Evolutionary conservation across 177 flowering plant genomes (phyloP).

Genomic region (Vitis hybrid): DNA sequence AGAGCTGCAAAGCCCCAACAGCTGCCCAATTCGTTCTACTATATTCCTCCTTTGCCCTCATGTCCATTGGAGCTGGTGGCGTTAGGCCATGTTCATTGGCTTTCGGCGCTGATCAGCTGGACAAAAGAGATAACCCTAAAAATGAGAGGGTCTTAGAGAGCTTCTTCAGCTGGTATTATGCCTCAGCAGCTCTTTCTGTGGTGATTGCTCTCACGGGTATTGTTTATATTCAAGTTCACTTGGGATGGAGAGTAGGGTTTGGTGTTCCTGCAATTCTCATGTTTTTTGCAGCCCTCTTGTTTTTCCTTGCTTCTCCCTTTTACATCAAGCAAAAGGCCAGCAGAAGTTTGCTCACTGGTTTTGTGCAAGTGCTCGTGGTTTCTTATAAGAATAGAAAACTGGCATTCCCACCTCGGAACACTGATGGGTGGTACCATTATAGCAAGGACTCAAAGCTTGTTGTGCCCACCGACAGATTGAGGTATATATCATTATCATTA

Average conservation of each 20-base stretch:
- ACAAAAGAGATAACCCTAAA: constrained; percentile 40
- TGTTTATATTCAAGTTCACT: constrained; percentile 72
- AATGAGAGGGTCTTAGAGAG: constrained; percentile 55
- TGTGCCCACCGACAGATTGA: constrained; percentile 51
- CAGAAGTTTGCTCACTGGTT: constrained; percentile 54
- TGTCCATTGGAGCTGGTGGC: constrained; percentile 89
- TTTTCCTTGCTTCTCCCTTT: constrained; percentile 51
- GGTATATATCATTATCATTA: constrained; percentile 34
- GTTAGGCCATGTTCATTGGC: constrained; percentile 78
- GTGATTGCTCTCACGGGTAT: constrained; percentile 59
- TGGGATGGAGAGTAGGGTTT: constrained; percentile 81
- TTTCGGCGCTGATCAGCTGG: constrained; percentile 82
- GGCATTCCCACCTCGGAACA: constrained; percentile 23
- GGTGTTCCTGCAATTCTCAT: constrained; percentile 69
- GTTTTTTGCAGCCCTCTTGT: constrained; percentile 47
- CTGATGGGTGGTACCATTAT: constrained; percentile 36
- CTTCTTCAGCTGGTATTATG: constrained; percentile 83
- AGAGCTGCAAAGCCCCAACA: constrained; percentile 41
- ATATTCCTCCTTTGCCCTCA: constrained; percentile 44
- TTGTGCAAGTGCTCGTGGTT: constrained; percentile 58
- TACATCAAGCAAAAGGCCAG: constrained; percentile 47
- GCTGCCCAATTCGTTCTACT: constrained; percentile 43
- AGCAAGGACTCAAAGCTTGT: constrained; percentile 30
- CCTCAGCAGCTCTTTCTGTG: constrained; percentile 44
- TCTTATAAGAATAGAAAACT: constrained; percentile 51